Evolutionary conservation across 1,139 yeast species (phyloP).

Genomic region (Ashbya aceris): DNA sequence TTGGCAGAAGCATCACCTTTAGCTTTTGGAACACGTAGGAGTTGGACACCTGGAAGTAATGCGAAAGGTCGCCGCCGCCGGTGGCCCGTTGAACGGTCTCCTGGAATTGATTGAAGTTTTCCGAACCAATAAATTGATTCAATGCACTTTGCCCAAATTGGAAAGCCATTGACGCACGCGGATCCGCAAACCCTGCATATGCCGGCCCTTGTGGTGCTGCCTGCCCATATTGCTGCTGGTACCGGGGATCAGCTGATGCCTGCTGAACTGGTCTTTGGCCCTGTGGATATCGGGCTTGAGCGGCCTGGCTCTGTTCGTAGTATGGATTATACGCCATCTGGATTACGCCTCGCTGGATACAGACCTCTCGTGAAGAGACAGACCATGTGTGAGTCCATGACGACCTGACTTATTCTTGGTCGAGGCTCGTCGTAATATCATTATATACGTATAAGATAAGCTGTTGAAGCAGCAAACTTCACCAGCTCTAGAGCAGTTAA

Average conservation of each 20-base stretch:
- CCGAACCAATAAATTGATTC: constrained; percentile 31
- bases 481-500: too few species aligned
- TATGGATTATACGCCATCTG: constrained; percentile 8
- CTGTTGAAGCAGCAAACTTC: too few species aligned
- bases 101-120: constrained; percentile 26
- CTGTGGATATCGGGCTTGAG: constrained; percentile 7
- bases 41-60: constrained; percentile 88
- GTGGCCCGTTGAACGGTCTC: constrained; percentile 27
- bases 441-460: too few species aligned
- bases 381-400: too few species aligned
- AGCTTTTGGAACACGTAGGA: constrained; percentile 73
- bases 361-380: too few species aligned
- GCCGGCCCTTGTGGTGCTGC: constrained; percentile 8
- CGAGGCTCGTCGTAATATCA: too few species aligned
- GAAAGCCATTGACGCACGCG: constrained; percentile 76
- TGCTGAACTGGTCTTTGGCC: constrained; percentile 17
- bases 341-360: not conserved
- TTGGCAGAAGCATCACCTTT: constrained; percentile 72
- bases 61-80: constrained; percentile 29
- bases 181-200: constrained; percentile 46
- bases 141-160: constrained; percentile 85
- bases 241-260: constrained; percentile 6
- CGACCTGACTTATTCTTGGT: too few species aligned
- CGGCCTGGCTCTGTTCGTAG: constrained; percentile 4
- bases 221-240: constrained; percentile 9